Evolutionary conservation across 2,329 filamentous ascomycete genomes (phyloP).

Genomic region (Purpureocillium lavendulum): DNA sequence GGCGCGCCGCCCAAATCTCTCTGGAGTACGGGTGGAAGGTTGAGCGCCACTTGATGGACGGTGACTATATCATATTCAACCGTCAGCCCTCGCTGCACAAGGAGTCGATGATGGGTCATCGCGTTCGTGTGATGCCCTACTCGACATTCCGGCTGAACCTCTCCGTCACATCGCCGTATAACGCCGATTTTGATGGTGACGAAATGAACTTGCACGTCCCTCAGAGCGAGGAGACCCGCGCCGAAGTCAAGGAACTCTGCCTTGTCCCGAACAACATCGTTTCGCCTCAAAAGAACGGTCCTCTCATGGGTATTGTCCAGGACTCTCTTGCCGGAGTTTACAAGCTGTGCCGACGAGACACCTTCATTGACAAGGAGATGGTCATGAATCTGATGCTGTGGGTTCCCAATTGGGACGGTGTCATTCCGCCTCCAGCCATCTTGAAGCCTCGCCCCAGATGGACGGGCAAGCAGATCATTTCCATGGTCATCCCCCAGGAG

Average conservation of each 20-base stretch:
- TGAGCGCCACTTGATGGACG: constrained; percentile 90
- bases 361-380: constrained; percentile 80
- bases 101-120: constrained; percentile 99
- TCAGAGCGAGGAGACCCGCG: constrained; percentile 91
- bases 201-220: constrained; percentile 99
- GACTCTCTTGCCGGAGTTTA: constrained; percentile 94
- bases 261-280: constrained; percentile 99
- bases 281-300: constrained; percentile 91
- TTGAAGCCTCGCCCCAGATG: constrained; percentile 85
- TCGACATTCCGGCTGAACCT: constrained; percentile 97
- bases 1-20: constrained; percentile 75
- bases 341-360: constrained; percentile 90
- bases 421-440: constrained; percentile 90
- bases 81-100: constrained; percentile 98
- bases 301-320: constrained; percentile 98
- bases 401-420: constrained; percentile 96
- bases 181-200: constrained; percentile 99
- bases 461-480: constrained; percentile 97
- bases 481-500: constrained; percentile 80
- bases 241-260: constrained; percentile 88
- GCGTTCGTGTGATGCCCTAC: constrained; percentile 96
- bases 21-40: constrained; percentile 98
- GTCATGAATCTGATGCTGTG: constrained; percentile 97
- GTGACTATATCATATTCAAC: constrained; percentile 99
- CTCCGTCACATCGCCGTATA: constrained; percentile 97